Conservation (phyloP, 768 basidiomycete species). For the Megacollybia marginata region DNA sequence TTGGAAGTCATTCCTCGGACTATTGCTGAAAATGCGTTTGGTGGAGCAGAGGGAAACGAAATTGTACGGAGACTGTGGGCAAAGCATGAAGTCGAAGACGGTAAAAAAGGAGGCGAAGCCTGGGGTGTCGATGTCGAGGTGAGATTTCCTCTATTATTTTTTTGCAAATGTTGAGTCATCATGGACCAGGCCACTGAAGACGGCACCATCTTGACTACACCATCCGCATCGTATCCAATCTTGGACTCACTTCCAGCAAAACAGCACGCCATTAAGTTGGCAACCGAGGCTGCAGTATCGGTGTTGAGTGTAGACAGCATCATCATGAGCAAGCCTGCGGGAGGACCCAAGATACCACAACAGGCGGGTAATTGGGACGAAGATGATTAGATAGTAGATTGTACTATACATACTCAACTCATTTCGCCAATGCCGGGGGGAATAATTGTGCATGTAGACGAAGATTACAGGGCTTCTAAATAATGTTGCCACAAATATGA, state of each 20-base stretch:
- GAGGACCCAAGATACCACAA: constrained; percentile 82
- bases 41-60: constrained; percentile 88
- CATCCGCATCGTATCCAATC: constrained; percentile 44
- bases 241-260: constrained; percentile 82
- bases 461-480: constrained; percentile 2
- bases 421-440: too few species aligned
- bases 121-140: constrained; percentile 86
- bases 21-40: constrained; percentile 91
- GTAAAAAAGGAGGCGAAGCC: constrained; percentile 29
- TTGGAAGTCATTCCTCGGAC: constrained; percentile 91
- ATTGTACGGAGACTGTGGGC: constrained; percentile 86
- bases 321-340: constrained; percentile 93
- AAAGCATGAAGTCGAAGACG: constrained; percentile 73
- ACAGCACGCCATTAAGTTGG: constrained; percentile 84
- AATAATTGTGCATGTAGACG: neutral
- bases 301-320: constrained; percentile 96
- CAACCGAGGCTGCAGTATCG: constrained; percentile 84
- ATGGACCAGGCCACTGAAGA: constrained; percentile 53
- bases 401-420: neutral
- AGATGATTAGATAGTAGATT: constrained; percentile 39
- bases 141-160: constrained; percentile 27
- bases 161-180: constrained; percentile 17
- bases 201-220: constrained; percentile 59
- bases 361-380: constrained; percentile 86
- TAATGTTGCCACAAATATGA: neutral